phyloP scores from a whole-genome alignment of 2,329 filamentous ascomycete genomes.

The Dactylonectria estremocensis region DNA sequence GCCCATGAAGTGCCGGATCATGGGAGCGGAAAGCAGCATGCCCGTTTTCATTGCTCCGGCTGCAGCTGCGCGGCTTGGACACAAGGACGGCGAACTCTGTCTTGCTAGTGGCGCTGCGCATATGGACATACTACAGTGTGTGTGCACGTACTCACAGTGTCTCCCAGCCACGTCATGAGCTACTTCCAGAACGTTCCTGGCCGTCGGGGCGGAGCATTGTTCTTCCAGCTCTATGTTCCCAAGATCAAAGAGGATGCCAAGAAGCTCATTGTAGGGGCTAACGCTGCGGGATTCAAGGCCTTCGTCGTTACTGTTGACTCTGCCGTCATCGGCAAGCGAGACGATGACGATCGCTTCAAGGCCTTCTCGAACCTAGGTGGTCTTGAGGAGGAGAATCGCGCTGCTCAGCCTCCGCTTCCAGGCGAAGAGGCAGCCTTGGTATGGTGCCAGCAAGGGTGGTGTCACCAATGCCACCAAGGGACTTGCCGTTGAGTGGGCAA shows the following conservation, averaged over 20 bases:
- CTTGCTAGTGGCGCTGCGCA: conserved; percentile 7
- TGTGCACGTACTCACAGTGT: conserved; percentile 13
- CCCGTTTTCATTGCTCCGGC: conserved; percentile 18
- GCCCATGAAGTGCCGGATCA: conserved; percentile 1
- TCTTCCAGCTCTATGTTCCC: conserved; percentile 17
- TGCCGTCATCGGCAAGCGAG: conserved; percentile 10
- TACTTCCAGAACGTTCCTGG: background rate
- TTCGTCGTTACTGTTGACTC: conserved; percentile 17
- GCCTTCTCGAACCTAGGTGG: background rate
- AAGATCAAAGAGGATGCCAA: conserved; percentile 1
- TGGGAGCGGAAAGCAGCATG: conserved; percentile 8
- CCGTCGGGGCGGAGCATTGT: conserved; percentile 6
- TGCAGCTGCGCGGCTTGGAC: conserved; percentile 4
- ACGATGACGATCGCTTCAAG: conserved; percentile 21
- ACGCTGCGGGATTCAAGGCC: background rate
- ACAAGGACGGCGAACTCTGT: conserved; percentile 15
- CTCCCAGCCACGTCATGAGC: background rate
- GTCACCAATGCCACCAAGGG: conserved; percentile 24
- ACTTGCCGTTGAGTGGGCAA: conserved; percentile 22
- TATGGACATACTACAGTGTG: conserved; percentile 16
- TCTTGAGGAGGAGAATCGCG: too few relatives aligned
- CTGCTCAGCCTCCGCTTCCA: background rate
- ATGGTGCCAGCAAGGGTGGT: conserved; percentile 22
- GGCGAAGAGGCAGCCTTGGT: conserved; percentile 16
- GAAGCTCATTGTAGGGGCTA: background rate